A percentile compares a stretch with the other conserved stretches of the same genome.
These are phyloP conservation scores for Tuctoria greenei DNA, from an alignment of 176 grass and related monocot genomes.

Conservation along the genomic window DNA sequence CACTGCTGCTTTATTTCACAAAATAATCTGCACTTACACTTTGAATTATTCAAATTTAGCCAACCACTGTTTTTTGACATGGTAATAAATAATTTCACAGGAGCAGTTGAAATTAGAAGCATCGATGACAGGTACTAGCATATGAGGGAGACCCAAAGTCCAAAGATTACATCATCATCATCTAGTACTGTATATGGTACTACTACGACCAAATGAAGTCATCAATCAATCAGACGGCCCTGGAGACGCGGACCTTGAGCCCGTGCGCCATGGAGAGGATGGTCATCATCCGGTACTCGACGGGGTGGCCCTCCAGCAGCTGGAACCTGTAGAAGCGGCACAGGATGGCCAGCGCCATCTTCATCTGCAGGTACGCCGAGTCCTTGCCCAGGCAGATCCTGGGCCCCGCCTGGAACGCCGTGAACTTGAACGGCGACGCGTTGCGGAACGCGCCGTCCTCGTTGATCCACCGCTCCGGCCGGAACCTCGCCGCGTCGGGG, in stretches of 20 bases:
- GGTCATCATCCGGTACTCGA: constrained; percentile 94
- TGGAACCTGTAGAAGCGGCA: constrained; percentile 82
- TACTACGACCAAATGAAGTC: neutral
- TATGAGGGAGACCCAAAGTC: neutral
- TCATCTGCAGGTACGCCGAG: constrained; percentile 96
- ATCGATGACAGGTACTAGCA: neutral
- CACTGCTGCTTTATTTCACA: no score
- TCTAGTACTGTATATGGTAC: neutral
- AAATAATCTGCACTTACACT: no score
- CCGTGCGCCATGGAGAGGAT: constrained; percentile 94
- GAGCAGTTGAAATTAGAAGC: neutral
- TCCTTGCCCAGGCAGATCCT: constrained; percentile 96
- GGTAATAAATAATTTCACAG: neutral
- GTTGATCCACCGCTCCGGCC: constrained; percentile 82
- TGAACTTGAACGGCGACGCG: constrained; percentile 95
- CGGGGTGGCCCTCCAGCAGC: constrained; percentile 61
- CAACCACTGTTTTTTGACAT: neutral
- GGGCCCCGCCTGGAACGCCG: constrained; percentile 93
- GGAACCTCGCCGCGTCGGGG: constrained; percentile 62
- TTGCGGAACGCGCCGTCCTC: constrained; percentile 67
- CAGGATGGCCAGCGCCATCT: constrained; percentile 82
- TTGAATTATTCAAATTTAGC: no score
- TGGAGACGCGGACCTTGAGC: constrained; percentile 67
- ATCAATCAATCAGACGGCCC: constrained; percentile 28
- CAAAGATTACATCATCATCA: constrained; percentile 10